Conservation (phyloP, 495 filamentous ascomycete species). For the Filosporella fistucella region DNA sequence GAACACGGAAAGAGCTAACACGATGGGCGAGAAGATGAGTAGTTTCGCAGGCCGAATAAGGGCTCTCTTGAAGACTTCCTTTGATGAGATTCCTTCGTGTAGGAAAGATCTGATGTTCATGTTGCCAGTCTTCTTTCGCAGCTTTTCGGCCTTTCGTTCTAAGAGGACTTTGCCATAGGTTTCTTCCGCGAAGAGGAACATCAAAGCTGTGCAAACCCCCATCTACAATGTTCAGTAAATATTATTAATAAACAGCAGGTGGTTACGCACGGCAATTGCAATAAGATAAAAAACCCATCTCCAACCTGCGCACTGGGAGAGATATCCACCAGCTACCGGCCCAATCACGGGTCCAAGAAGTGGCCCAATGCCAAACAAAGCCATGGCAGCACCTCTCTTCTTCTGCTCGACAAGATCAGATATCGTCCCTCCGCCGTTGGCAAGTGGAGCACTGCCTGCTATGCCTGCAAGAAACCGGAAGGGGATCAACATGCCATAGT, state of each 20-base stretch:
- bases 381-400: conserved; percentile 59
- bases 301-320: conserved; percentile 55
- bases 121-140: conserved; percentile 67
- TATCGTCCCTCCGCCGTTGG: conserved; percentile 71
- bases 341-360: conserved; percentile 68
- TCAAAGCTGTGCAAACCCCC: conserved; percentile 53
- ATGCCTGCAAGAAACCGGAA: conserved; percentile 75
- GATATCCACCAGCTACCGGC: conserved; percentile 30
- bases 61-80: conserved; percentile 10
- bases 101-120: conserved; percentile 41
- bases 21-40: conserved; percentile 57
- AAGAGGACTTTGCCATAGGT: conserved; percentile 75
- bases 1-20: conserved; percentile 54
- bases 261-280: too few species aligned
- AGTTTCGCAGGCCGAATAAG: conserved; percentile 69
- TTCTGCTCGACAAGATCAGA: conserved; percentile 66
- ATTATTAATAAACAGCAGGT: too few species aligned
- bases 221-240: too few species aligned
- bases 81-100: too few species aligned
- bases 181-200: conserved; percentile 72
- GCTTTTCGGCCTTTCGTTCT: conserved; percentile 59
- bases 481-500: conserved; percentile 61
- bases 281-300: conserved; percentile 47
- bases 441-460: conserved; percentile 71
- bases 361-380: conserved; percentile 61